Evolutionary conservation across 129 eudicot genomes (phyloP).

Genomic region (Flaveria sonorensis): DNA sequence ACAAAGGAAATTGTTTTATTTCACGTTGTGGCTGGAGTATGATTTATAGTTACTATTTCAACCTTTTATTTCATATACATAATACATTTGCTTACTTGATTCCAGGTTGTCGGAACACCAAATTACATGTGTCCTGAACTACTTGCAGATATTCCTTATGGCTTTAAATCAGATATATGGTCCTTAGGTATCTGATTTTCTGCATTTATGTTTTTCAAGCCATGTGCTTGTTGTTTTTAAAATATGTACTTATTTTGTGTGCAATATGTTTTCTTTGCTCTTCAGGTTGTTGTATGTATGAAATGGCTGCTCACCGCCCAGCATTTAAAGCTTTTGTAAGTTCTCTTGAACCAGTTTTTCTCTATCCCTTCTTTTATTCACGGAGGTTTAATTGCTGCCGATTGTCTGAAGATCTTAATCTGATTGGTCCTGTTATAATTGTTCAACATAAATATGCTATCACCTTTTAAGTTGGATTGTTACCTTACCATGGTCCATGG

Average conservation of each 20-base stretch:
- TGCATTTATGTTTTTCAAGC: conserved; percentile 14
- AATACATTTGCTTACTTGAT: conserved; percentile 22
- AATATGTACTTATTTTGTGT: conserved; percentile 7
- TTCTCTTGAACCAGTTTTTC: conserved; percentile 26
- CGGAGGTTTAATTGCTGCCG: conserved; percentile 20
- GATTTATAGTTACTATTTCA: conserved; percentile 10
- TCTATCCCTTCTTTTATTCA: conserved; percentile 5
- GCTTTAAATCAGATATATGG: conserved; percentile 98
- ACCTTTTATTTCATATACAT: conserved; percentile 20
- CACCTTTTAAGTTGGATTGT: conserved; percentile 6
- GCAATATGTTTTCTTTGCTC: conserved; percentile 11
- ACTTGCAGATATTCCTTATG: conserved; percentile 96
- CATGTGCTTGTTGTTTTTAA: conserved; percentile 5
- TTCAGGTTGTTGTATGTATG: conserved; percentile 97
- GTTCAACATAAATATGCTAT: neutral
- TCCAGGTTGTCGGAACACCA: conserved; percentile 98
- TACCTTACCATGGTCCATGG: conserved; percentile 21
- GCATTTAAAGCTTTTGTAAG: conserved; percentile 99
- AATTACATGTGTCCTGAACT: conserved; percentile 99
- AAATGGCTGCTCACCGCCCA: conserved; percentile 99
- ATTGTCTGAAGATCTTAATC: conserved; percentile 19
- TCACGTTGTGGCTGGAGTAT: conserved; percentile 16
- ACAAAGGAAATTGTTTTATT: neutral
- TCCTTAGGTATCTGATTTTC: conserved; percentile 71
- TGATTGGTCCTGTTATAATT: conserved; percentile 9